Conservation (phyloP, 495 filamentous ascomycete genomes). For the Lentithecium fluviatile region DNA sequence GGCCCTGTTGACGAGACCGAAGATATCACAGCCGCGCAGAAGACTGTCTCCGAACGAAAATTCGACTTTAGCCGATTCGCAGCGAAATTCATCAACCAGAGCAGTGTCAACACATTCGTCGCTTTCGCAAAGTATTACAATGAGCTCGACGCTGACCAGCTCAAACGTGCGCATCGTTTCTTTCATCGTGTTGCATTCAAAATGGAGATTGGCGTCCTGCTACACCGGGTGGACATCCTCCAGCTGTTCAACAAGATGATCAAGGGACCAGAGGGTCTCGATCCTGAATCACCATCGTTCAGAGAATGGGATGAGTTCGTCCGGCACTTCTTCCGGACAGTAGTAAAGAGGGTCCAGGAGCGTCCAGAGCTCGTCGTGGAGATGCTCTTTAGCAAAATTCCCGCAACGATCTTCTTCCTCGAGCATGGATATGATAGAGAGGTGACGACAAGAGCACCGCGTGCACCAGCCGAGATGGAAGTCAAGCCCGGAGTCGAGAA, state of each 20-base stretch:
- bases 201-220: conserved; percentile 79
- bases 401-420: conserved; percentile 75
- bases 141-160: conserved; percentile 75
- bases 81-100: conserved; percentile 75
- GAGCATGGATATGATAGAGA: conserved; percentile 89
- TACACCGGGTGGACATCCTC: conserved; percentile 89
- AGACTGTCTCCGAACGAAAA: conserved; percentile 73
- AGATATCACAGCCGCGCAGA: conserved; percentile 65
- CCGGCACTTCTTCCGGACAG: conserved; percentile 57
- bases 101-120: conserved; percentile 86
- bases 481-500: conserved; percentile 66
- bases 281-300: conserved; percentile 60
- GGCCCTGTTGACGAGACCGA: conserved; percentile 61
- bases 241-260: conserved; percentile 86
- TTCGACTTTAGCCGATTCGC: conserved; percentile 91
- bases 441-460: conserved; percentile 57
- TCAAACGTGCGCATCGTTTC: conserved; percentile 92
- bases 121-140: conserved; percentile 74
- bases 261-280: conserved; percentile 80
- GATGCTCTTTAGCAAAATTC: conserved; percentile 91
- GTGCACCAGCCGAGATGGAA: conserved; percentile 73
- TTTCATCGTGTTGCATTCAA: conserved; percentile 96
- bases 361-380: conserved; percentile 82
- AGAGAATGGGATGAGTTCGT: conserved; percentile 92
- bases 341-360: conserved; percentile 80